Conservation (phyloP, 2,329 filamentous ascomycete species). For the Colletotrichum sojae region DNA sequence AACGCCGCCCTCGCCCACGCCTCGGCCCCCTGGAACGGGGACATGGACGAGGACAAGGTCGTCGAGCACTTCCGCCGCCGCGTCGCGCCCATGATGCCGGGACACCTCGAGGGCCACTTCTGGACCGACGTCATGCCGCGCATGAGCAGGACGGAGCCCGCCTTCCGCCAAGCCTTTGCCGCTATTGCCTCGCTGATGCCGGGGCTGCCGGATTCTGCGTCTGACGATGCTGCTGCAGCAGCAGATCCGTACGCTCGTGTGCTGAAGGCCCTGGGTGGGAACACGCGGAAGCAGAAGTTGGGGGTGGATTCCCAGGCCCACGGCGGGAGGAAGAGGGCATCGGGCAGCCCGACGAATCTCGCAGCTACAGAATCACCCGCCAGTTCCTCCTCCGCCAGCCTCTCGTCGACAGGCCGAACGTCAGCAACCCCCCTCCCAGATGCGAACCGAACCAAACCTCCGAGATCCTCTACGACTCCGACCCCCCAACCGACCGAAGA, state of each 20-base stretch:
- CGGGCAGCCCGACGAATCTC: neutral
- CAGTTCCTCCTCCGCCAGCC: constrained; percentile 25
- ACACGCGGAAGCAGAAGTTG: neutral
- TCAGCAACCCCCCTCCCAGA: constrained; percentile 26
- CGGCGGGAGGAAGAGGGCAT: neutral
- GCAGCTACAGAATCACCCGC: neutral
- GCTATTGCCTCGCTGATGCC: constrained; percentile 59
- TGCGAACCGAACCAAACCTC: neutral
- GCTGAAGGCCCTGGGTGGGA: neutral
- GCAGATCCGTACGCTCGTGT: constrained; percentile 8
- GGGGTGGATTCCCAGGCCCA: neutral
- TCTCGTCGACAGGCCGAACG: neutral
- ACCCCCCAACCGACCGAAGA: constrained; percentile 51
- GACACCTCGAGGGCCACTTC: constrained; percentile 59
- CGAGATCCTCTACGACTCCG: constrained; percentile 51
- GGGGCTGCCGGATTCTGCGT: constrained; percentile 1
- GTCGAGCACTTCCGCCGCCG: constrained; percentile 53
- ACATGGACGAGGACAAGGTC: constrained; percentile 44
- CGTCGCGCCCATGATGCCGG: constrained; percentile 54
- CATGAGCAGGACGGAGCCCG: constrained; percentile 59
- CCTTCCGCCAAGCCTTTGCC: constrained; percentile 64
- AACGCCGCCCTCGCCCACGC: constrained; percentile 32
- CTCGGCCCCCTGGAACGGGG: constrained; percentile 26
- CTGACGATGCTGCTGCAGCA: constrained; percentile 11
- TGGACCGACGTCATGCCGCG: constrained; percentile 62